A percentile compares a stretch with the other conserved stretches of the same genome.
Conservation (phyloP, 305 asterid genomes). For the Fraxinus platypoda region DNA sequence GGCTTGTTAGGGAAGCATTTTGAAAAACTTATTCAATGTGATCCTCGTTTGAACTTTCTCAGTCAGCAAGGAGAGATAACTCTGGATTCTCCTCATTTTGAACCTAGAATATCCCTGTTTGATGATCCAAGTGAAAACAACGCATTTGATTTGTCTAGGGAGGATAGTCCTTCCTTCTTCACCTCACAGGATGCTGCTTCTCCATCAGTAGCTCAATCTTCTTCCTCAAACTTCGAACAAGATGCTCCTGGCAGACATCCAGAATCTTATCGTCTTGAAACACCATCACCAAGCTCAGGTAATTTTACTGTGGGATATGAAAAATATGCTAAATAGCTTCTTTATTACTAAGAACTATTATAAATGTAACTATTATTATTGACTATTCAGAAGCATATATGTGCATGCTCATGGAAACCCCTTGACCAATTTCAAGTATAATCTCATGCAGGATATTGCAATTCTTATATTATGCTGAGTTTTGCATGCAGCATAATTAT, state of each 20-base stretch:
- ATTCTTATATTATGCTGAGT: not conserved
- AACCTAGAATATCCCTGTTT: slow-evolving; percentile 23
- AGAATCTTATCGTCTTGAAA: not conserved
- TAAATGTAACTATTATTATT: not conserved
- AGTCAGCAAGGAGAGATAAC: not conserved
- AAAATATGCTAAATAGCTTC: not conserved
- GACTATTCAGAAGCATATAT: not conserved
- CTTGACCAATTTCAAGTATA: not conserved
- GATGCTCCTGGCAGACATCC: not conserved
- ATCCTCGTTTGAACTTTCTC: slow-evolving; percentile 68
- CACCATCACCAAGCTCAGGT: not conserved
- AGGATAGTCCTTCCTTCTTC: not conserved
- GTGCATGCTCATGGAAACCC: not conserved
- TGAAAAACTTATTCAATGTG: slow-evolving; percentile 87
- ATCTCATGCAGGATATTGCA: not conserved
- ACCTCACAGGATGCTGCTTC: not conserved
- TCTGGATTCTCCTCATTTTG: not conserved
- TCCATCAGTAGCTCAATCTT: not conserved
- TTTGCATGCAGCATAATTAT: not conserved
- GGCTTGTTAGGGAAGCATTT: slow-evolving; percentile 90
- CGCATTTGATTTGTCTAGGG: not conserved
- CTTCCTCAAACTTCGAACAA: not conserved
- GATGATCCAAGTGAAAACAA: not conserved
- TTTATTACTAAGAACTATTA: not conserved
- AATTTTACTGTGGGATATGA: not conserved